A percentile compares a stretch with the other conserved stretches of the same genome.
Conservation (phyloP, 805 yeast genomes). For the Saccharomycopsis babjevae region DNA sequence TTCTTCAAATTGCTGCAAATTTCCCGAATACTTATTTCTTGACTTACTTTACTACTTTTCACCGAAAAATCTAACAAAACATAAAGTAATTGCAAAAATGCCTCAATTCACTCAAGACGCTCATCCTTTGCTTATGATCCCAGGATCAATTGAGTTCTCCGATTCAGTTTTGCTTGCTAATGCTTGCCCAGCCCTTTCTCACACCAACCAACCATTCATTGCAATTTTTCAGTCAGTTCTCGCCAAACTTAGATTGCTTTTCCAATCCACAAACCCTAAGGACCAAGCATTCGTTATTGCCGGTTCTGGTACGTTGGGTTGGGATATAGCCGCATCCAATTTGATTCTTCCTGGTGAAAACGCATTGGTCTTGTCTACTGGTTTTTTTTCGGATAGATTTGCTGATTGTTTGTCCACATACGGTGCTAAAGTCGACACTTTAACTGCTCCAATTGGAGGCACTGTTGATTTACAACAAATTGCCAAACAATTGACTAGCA, state of each 20-base stretch:
- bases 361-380: slow-evolving; percentile 70
- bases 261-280: slow-evolving; percentile 53
- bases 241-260: slow-evolving; percentile 58
- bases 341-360: slow-evolving; percentile 50
- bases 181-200: slow-evolving; percentile 80
- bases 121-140: slow-evolving; percentile 41
- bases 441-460: slow-evolving; percentile 68
- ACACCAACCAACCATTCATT: slow-evolving; percentile 78
- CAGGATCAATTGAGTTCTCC: slow-evolving; percentile 83
- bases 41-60: too few relatives aligned
- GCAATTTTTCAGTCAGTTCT: slow-evolving; percentile 61
- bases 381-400: slow-evolving; percentile 78
- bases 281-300: slow-evolving; percentile 76
- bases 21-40: too few relatives aligned
- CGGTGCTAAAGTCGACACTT: slow-evolving; percentile 61
- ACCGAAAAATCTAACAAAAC: background rate
- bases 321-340: slow-evolving; percentile 85
- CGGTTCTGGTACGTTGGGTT: slow-evolving; percentile 92
- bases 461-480: slow-evolving; percentile 48
- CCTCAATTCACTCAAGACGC: slow-evolving; percentile 15
- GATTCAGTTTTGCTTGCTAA: slow-evolving; percentile 70
- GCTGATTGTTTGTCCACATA: slow-evolving; percentile 65
- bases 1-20: too few relatives aligned
- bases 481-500: slow-evolving; percentile 41
- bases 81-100: background rate